A percentile compares a stretch with the other conserved stretches of the same genome.
Evolutionary conservation across 176 grass and related monocot species (phyloP).

Genomic region (Aechmea fasciata): DNA sequence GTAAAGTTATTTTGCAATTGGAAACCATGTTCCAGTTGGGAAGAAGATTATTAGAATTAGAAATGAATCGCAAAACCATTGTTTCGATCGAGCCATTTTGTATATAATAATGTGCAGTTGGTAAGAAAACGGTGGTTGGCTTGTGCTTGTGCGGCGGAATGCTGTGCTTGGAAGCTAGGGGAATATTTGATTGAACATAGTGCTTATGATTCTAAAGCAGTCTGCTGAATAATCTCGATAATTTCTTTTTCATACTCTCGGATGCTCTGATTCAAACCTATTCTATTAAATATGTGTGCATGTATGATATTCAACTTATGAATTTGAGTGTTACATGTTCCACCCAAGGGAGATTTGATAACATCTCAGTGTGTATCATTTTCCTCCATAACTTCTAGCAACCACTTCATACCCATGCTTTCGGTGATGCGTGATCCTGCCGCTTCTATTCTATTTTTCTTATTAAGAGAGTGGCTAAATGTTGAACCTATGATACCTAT

Average conservation of each 20-base stretch:
- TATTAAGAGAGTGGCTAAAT: no score
- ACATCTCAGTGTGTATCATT: no score
- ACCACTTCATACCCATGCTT: no score
- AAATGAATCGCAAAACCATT: neutral
- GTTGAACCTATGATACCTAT: no score
- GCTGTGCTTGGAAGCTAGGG: neutral
- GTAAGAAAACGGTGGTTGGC: neutral
- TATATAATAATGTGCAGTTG: slow-evolving; percentile 1
- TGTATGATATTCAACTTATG: no score
- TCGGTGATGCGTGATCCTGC: no score
- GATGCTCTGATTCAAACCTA: neutral
- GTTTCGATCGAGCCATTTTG: neutral
- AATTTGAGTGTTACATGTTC: no score
- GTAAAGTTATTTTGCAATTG: neutral
- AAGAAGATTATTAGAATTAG: neutral
- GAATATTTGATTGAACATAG: neutral
- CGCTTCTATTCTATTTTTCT: no score
- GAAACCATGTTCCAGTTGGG: neutral
- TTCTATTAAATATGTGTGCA: no score
- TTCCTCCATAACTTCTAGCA: no score
- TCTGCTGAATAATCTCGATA: neutral
- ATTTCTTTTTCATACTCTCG: neutral
- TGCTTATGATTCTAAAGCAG: neutral
- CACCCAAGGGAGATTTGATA: no score
- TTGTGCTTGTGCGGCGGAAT: no score